Base-by-base conservation (phyloP, 2,329 filamentous ascomycete species). In the Apiospora sp. region DNA sequence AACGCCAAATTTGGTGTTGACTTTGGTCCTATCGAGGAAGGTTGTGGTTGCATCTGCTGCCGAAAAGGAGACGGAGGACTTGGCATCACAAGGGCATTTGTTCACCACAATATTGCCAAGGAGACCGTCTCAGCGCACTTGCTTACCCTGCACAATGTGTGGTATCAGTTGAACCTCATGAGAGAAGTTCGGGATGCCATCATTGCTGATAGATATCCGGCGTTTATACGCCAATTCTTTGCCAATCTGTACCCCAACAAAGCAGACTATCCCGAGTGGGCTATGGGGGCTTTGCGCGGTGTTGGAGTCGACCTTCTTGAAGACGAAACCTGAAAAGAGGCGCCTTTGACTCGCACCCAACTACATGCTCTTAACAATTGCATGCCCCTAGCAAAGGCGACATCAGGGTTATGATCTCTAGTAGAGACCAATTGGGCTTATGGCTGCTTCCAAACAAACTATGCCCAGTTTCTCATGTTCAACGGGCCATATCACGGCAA, bases 101-200 rank as follows among this genome's bases (percentile, higher is more conserved):
- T 98, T 68, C 92, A 98, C 81, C 96, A 99, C 84, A 91, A 98
- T 75, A 92, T 94, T 0, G 92, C 93, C 41, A 99, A 99, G 84
- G 96, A 99, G 86, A 99, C 96, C 0, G 95, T 94, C 1, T 94
- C 96, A 10, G 96, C 97, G 22, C 88, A 90, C 80, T 86, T 94
- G 34, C 85, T 99, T 71, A 98, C 94, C 0, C 94, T 98, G 80
- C 96, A 99, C 82, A 99, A 99, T 80, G 94, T 99, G 37, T 94
- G 95, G 85, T 98, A 98, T 80, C 91, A 98, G 81, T 87, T 99
- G 71, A 89, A 92, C 73, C 85, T 99, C 77, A 98, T 98, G 95
- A 86, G 88, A 27, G 85, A 89, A 73, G 89, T 91, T 16, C 89
- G 96, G 73, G 87, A 93, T 74, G 91, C 96, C 22, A 94, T 98